Evolutionary conservation across 768 basidiomycete species (phyloP).

Genomic region (Porpolomopsis calyptriformis): DNA sequence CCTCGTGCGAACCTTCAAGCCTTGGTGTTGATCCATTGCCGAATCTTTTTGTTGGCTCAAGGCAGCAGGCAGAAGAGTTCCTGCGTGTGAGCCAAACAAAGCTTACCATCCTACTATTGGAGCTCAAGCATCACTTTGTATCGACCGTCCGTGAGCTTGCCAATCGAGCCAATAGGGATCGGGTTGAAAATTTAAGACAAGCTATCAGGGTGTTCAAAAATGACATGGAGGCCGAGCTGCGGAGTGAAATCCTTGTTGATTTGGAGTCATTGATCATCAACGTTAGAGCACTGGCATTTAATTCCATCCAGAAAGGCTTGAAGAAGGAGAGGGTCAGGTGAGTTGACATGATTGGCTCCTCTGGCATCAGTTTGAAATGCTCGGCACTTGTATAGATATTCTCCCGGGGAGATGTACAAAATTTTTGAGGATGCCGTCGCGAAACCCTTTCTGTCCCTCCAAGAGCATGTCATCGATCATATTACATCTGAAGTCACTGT

Average conservation of each 20-base stretch:
- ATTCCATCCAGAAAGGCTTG: neutral
- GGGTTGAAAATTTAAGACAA: neutral
- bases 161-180: neutral
- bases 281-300: neutral
- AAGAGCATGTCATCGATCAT: neutral
- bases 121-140: neutral
- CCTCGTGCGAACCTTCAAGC: no score
- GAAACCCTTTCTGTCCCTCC: neutral
- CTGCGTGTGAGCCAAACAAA: neutral
- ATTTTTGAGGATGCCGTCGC: neutral
- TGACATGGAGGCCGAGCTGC: neutral
- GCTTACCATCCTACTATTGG: neutral
- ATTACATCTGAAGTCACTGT: neutral
- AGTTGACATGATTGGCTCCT: neutral
- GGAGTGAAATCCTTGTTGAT: constrained; percentile 1
- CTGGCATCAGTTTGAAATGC: neutral
- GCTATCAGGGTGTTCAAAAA: neutral
- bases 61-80: neutral
- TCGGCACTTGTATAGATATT: neutral
- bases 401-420: neutral
- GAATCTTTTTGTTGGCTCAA: neutral
- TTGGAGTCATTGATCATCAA: neutral
- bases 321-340: neutral
- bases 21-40: no score
- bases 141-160: neutral